These are phyloP conservation scores for Ceratocystis colombiana DNA, from an alignment of 2,329 filamentous ascomycete species.

Conservation along the genomic window DNA sequence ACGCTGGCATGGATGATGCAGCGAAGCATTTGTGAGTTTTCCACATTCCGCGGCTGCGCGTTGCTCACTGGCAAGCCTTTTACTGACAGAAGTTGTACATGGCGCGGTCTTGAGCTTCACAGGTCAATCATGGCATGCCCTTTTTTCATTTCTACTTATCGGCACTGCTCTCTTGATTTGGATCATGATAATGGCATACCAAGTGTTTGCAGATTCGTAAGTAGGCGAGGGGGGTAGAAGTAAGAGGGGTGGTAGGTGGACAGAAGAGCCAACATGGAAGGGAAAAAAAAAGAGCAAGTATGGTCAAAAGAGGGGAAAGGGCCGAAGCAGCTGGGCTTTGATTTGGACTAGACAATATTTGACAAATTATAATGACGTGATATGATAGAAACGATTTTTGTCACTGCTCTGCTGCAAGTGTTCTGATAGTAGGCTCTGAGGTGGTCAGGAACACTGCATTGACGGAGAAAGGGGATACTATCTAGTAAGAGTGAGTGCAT, in stretches of 20 bases:
- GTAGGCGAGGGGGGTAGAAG: not conserved
- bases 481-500: no score
- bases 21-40: slow-evolving; percentile 49
- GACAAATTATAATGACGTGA: no score
- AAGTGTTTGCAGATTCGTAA: slow-evolving; percentile 46
- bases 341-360: not conserved
- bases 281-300: not conserved
- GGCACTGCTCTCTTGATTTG: slow-evolving; percentile 53
- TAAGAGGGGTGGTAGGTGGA: no score
- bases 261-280: not conserved
- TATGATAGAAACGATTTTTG: no score
- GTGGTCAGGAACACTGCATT: no score
- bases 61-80: no score
- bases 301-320: not conserved
- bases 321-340: not conserved
- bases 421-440: no score
- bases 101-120: not conserved
- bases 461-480: no score
- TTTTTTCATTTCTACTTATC: slow-evolving; percentile 53
- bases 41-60: no score
- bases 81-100: no score
- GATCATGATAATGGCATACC: slow-evolving; percentile 59
- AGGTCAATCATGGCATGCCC: slow-evolving; percentile 55
- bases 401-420: no score
- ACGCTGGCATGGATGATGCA: slow-evolving; percentile 57